Base-by-base conservation (phyloP, 805 yeast genomes). In the Metschnikowia dekortorum region DNA sequence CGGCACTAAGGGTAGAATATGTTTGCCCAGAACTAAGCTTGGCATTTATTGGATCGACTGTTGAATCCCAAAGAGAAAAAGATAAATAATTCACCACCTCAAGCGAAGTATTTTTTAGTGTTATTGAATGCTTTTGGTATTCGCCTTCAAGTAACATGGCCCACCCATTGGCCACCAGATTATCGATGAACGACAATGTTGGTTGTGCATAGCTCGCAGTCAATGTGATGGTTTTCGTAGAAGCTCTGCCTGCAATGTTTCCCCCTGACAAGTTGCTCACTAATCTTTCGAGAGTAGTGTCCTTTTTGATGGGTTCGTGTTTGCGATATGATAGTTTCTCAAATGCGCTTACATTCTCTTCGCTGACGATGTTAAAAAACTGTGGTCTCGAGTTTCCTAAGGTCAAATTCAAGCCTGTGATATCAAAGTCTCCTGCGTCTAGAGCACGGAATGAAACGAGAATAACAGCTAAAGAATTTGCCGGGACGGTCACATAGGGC, bases 61-160 rank as follows among this genome's bases (percentile, higher is more conserved):
- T 84, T 0, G 94, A 84, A 61, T 89, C 96, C 69, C 81, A 73
- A 56, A 83, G 83, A 6, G 82, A 78, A 53, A 86, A 83, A 3
- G 82, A 74, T 33, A 89, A 57, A 45, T 77, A 73, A 48, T 83
- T 79, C 40, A 85, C 81, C 0, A 74, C 60, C 3, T 84, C 82
- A 4, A 66, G 61, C 0, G 92, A 83, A 16, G 76, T 71, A 62
- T 89, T 89, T 44, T 76, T 74, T 32, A 89, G 65, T 1, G 66
- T 63, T 5, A 88, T 63, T 1, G 74, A 68, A 52, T 87, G 80
- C 1, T 62, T 54, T 46, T 73, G 74, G 38, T 72, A 69, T 58
- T 89, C 94, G 8, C 96, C 96, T 61, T 89, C 96, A 10, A 89
- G 66, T 13, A 89, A 66, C 89, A 88, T 85, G 4, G 85, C 59